Base-by-base conservation (phyloP, 2,329 filamentous ascomycete species). In the Sphaerostilbella broomeana region DNA sequence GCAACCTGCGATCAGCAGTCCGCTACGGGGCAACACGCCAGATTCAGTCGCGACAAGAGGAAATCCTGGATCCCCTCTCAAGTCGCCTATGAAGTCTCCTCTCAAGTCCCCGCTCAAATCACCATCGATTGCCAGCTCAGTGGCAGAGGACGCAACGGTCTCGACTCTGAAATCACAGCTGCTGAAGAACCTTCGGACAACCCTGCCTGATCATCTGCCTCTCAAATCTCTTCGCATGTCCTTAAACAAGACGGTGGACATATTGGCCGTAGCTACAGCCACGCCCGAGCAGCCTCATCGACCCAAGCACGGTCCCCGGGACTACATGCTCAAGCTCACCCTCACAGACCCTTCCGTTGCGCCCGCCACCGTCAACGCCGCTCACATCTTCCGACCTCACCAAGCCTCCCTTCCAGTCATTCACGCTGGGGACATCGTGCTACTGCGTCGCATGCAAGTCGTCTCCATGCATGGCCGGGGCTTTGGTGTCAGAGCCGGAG, bases 251-350 rank as follows among this genome's bases (percentile, higher is more conserved):
- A 67, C 62, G 17, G 53, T 74, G 2, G 73, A 80, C 51, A 60
- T 79, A 5, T 56, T 79, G 7, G 77, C 67, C 12, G 62, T 82
- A 6, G 75, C 66, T 4, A 72, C 73, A 11, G 65, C 66, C 31
- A 62, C 64, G 13, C 72, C 75, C 3, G 58, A 67, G 8, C 62
- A 69, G 32, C 69, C 77, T 6, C 61, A 67, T 42, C 68, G 77
- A 25, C 73, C 73, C 18, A 79, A 77, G 51, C 61, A 66, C 43
- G 74, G 75, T 1, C 74, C 74, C 4, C 65, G 76, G 16, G 74
- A 81, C 51, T 81, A 72, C 57, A 70, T 75, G 58, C 68, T 79
- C 49, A 68, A 70, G 12, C 72, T 82, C 46, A 70, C 68, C 27
- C 59, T 79, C 10, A 74, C 70, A 1, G 78, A 82, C 49, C 67